Evolutionary conservation across 2,329 filamentous ascomycete species (phyloP), one percentile per base, ranked within the genome.

Genomic region (Dryadomyces quercus-mongolicae): DNA sequence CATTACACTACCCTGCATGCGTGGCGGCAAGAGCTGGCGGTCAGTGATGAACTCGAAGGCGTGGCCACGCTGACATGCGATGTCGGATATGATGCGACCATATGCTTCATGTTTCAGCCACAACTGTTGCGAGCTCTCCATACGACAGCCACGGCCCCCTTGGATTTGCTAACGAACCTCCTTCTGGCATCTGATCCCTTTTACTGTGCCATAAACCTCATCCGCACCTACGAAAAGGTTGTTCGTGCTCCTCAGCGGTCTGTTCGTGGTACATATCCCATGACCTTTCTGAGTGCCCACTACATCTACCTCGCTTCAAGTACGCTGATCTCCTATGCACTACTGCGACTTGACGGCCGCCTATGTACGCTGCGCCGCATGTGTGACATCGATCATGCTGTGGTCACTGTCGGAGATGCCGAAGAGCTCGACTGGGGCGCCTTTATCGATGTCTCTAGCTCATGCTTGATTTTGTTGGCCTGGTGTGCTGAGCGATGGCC

Each of bases 101-200:
- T 66, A 50, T 62, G 60, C 49, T 67, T 67, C 49, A 60, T 66
- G 16, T 65, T 65, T 54, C 65, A 66, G 57, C 64, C 65, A 15
- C 60, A 65, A 8, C 58, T 67, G 3, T 50, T 59, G 8, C 45
- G 31, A 3, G 56, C 58, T 0, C 52, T 59, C 13, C 54, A 54
- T 3, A 36, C 16, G 2, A 56, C 52, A 7, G 25, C 31, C 3
- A 22, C n/a, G 6, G 10, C 20, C 1, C 2, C 0, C 6, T 7
- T 43, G 16, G n/a, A 20, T 7, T 2, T 31, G n/a, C 15, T 9
- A 49, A 15, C 57, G 50, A 9, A 49, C 56, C 12, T 49, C 6
- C 10, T 50, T 13, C 61, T 65, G 5, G 63, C 64, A 1, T 55
- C 60, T 1, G 65, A 67, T 56, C 63, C 61, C 44, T 66, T 63